phyloP scores from a whole-genome alignment of 2,329 filamentous ascomycete genomes.

The Ramichloridium luteum region DNA sequence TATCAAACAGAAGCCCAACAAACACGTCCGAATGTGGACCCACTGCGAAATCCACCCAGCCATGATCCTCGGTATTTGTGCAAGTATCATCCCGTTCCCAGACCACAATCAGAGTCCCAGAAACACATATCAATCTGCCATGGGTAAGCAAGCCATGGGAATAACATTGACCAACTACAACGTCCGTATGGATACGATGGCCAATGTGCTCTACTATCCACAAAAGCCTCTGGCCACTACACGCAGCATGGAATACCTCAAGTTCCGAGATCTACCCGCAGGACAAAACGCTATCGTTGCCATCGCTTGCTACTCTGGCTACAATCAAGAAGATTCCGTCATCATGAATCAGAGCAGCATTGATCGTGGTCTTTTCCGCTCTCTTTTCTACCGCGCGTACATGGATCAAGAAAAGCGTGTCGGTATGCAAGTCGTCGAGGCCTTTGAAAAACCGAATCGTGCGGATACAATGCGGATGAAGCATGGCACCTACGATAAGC shows the following conservation, averaged over 20 bases:
- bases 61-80: slow-evolving; percentile 97
- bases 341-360: slow-evolving; percentile 99
- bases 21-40: slow-evolving; percentile 82
- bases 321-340: slow-evolving; percentile 99
- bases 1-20: slow-evolving; percentile 77
- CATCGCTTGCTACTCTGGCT: slow-evolving; percentile 93
- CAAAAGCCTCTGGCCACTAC: slow-evolving; percentile 96
- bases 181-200: slow-evolving; percentile 98
- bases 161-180: slow-evolving; percentile 97
- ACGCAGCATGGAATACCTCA: slow-evolving; percentile 95
- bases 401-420: slow-evolving; percentile 95
- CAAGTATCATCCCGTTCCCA: slow-evolving; percentile 98
- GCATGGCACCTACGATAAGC: slow-evolving; percentile 59
- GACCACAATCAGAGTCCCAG: slow-evolving; percentile 96
- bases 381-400: slow-evolving; percentile 94
- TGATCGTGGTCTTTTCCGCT: slow-evolving; percentile 91
- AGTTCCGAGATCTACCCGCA: slow-evolving; percentile 92
- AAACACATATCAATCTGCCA: slow-evolving; percentile 77
- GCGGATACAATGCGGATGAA: slow-evolving; percentile 83
- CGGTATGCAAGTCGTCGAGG: slow-evolving; percentile 81
- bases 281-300: slow-evolving; percentile 98
- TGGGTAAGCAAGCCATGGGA: slow-evolving; percentile 99
- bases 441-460: slow-evolving; percentile 89
- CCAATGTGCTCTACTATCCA: slow-evolving; percentile 96
- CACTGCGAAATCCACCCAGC: slow-evolving; percentile 99